Evolutionary conservation across 305 asterid genomes (phyloP).

Genomic region (Fraxinus platypoda): DNA sequence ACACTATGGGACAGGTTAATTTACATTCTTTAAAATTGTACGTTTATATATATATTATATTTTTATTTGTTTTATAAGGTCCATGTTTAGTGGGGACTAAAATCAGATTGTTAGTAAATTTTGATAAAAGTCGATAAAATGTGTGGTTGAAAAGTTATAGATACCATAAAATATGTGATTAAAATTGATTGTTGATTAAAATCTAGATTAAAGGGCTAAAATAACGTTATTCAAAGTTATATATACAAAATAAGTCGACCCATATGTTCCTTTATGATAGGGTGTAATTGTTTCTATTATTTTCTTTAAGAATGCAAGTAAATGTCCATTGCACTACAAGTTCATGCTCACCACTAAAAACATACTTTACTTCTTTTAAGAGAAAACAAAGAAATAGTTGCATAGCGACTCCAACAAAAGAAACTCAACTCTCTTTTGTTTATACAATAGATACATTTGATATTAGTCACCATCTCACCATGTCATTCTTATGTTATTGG

Average conservation of each 20-base stretch:
- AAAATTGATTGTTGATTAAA: too few species aligned
- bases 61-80: too few species aligned
- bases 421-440: background rate
- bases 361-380: background rate
- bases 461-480: background rate
- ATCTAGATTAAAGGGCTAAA: too few species aligned
- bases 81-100: too few species aligned
- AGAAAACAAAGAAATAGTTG: background rate
- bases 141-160: too few species aligned
- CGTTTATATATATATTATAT: too few species aligned
- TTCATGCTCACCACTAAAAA: constrained; percentile 18
- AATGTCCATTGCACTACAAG: background rate
- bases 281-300: background rate
- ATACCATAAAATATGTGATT: too few species aligned
- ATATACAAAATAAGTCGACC: background rate
- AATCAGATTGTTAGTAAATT: too few species aligned
- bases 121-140: too few species aligned
- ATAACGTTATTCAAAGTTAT: background rate
- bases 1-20: background rate
- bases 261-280: background rate
- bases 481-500: background rate
- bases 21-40: background rate
- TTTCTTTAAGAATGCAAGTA: background rate
- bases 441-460: background rate
- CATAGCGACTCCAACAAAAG: constrained; percentile 9